A percentile compares a stretch with the other conserved stretches of the same genome.
These are phyloP conservation scores for Talaromyces trachyspermus DNA, from an alignment of 495 filamentous ascomycete species.

Conservation along the genomic window DNA sequence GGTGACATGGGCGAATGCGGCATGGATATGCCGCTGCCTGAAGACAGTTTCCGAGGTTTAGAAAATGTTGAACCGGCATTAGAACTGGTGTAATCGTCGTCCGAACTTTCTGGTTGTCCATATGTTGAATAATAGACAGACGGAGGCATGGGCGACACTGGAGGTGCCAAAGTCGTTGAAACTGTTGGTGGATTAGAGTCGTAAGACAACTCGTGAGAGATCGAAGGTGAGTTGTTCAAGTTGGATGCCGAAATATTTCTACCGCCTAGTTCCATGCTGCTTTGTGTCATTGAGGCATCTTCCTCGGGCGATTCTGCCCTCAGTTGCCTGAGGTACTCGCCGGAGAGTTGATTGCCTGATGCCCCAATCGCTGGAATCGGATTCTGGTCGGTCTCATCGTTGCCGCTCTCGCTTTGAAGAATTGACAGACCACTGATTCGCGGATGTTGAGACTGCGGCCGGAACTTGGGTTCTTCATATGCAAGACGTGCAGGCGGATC, in stretches of 20 bases:
- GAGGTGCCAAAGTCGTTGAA: slow-evolving; percentile 44
- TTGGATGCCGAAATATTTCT: neutral
- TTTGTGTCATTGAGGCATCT: slow-evolving; percentile 9
- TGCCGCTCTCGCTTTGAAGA: slow-evolving; percentile 36
- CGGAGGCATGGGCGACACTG: slow-evolving; percentile 48
- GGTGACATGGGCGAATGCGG: slow-evolving; percentile 61
- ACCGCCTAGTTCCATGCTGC: neutral
- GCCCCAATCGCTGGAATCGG: slow-evolving; percentile 11
- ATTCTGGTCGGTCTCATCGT: slow-evolving; percentile 24
- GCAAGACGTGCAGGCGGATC: slow-evolving; percentile 43
- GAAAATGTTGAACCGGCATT: slow-evolving; percentile 47
- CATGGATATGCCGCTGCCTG: slow-evolving; percentile 54
- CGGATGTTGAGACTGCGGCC: slow-evolving; percentile 68
- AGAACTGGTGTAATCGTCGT: slow-evolving; percentile 52
- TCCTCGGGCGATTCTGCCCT: slow-evolving; percentile 45
- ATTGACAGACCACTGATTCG: slow-evolving; percentile 58
- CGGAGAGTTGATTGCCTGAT: neutral
- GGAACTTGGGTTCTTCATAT: slow-evolving; percentile 48
- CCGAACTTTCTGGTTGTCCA: slow-evolving; percentile 52
- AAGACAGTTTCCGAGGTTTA: slow-evolving; percentile 53
- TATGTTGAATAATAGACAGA: slow-evolving; percentile 50
- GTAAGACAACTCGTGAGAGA: slow-evolving; percentile 29
- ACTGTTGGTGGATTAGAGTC: slow-evolving; percentile 44
- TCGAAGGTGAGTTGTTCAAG: neutral
- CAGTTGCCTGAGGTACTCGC: slow-evolving; percentile 34